Evolutionary conservation across 2,329 filamentous ascomycete genomes (phyloP).

Genomic region (Xylariaceae sp.): DNA sequence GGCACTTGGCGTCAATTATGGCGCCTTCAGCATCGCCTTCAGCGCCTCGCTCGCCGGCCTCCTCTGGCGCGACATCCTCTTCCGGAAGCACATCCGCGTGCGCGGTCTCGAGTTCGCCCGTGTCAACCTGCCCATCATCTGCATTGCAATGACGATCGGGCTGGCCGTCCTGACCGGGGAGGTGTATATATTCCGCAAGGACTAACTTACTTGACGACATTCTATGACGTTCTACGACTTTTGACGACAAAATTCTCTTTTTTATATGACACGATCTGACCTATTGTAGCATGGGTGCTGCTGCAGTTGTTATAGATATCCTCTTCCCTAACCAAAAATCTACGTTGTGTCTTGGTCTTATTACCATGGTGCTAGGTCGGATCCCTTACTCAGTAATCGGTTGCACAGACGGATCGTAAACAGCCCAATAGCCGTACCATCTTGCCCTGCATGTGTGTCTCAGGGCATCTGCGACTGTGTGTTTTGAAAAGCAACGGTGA

Average conservation of each 20-base stretch:
- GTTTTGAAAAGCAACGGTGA: too few species aligned
- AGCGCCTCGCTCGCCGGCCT: conserved; percentile 67
- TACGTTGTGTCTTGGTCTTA: too few species aligned
- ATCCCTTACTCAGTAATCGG: too few species aligned
- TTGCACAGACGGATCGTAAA: too few species aligned
- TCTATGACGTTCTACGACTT: background rate
- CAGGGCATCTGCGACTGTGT: too few species aligned
- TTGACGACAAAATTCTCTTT: conserved; percentile 1
- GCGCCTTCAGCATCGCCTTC: conserved; percentile 67
- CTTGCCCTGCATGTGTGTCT: too few species aligned
- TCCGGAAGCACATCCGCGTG: conserved; percentile 62
- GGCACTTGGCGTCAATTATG: conserved; percentile 70
- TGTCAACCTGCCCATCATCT: conserved; percentile 66
- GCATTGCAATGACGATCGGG: conserved; percentile 56
- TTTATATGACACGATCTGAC: too few species aligned
- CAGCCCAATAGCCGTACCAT: too few species aligned
- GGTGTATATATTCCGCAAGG: conserved; percentile 44
- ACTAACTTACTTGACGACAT: conserved; percentile 2
- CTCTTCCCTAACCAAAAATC: too few species aligned
- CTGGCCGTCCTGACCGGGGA: conserved; percentile 49
- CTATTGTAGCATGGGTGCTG: too few species aligned
- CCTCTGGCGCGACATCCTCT: conserved; percentile 66
- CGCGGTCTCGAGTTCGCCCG: conserved; percentile 59
- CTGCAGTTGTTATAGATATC: too few species aligned
- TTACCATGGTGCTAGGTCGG: too few species aligned